A percentile compares a stretch with the other conserved stretches of the same genome.
These are phyloP conservation scores for Starmerella tilneyi DNA, from an alignment of 805 yeast genomes.

Conservation along the genomic window DNA sequence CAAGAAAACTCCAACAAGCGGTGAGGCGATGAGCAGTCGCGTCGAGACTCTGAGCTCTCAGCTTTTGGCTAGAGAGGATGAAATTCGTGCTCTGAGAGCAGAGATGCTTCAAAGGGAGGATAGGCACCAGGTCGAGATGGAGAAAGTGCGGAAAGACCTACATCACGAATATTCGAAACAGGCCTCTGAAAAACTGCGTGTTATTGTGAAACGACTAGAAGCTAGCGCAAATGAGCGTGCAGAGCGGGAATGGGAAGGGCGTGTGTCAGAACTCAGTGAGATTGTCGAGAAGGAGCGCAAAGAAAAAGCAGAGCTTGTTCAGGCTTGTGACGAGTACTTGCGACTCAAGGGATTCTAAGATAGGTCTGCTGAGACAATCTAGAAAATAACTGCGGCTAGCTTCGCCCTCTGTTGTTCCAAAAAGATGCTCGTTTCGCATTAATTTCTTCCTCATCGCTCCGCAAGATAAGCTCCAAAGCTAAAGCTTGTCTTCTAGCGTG, in stretches of 20 bases:
- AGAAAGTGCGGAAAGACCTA: neutral
- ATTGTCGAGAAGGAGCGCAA: constrained; percentile 41
- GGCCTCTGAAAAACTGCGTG: constrained; percentile 13
- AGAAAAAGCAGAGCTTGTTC: constrained; percentile 50
- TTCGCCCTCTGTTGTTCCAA: no score
- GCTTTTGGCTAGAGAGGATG: constrained; percentile 3
- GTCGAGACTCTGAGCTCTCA: neutral
- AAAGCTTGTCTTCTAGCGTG: no score
- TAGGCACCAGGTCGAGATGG: neutral
- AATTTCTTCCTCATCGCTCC: no score
- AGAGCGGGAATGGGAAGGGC: constrained; percentile 21
- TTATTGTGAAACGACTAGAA: neutral
- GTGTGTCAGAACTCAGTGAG: constrained; percentile 42
- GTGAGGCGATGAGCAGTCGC: neutral
- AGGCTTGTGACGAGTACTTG: constrained; percentile 38
- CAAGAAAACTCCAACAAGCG: no score
- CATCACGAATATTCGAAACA: constrained; percentile 12
- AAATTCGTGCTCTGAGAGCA: constrained; percentile 1
- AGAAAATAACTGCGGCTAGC: no score
- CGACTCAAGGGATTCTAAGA: constrained; percentile 11
- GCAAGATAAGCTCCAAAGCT: no score
- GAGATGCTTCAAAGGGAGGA: neutral
- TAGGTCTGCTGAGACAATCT: no score
- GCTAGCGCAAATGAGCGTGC: constrained; percentile 6
- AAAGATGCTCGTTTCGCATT: no score